Base-by-base conservation (phyloP, 345 rosid species). In the Eucalyptus melliodora region DNA sequence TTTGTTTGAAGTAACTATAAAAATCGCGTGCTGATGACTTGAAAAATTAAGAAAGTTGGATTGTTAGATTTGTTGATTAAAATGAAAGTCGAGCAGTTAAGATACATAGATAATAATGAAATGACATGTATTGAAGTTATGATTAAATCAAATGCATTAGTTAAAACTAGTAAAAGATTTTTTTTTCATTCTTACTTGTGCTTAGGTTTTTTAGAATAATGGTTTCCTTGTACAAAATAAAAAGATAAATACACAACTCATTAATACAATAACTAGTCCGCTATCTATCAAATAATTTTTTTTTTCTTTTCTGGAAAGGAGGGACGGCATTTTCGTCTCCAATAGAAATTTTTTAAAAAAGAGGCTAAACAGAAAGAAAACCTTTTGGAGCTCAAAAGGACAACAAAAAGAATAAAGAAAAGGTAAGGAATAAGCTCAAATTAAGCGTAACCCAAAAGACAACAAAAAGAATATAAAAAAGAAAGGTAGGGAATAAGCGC, bases 301-400 rank as follows among this genome's bases (percentile, higher is more conserved):
- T n/a, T n/a, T 55, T 9, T 55, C 2, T 27, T 14, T n/a, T 65
- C 1, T 4, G 16, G 0, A 30, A 65, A 65, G 5, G 72, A 65
- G 37, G 72, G 72, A 65, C 9, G 0, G 5, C 17, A 14, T 30
- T 65, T 30, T 65, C 6, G 9, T 65, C 30, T 59, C 3, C 12
- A 59, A 0, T 10, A 1, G 62, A 60, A 60, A 13, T 0, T 11
- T 11, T 11, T 9, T 4, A 0, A 60, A 60, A 59, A 60, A 14
- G 72, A 30, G n/a, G 34, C 37, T 3, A 30, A 65, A n/a, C 72
- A 6, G 72, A 65, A 30, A 14, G 34, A 60, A 27, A 26, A 6
- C 31, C 69, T 60, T 7, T 3, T 27, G n/a, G 69, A 27, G 69
- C 69, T 60, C 31, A 60, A 12, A 60, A 60, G 69, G 69, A 27